Percentiles rank a stretch among this genome's conserved stretches.
phyloP scores from a whole-genome alignment of 1,284 basidiomycete species.

The Boletus holoroseus region DNA sequence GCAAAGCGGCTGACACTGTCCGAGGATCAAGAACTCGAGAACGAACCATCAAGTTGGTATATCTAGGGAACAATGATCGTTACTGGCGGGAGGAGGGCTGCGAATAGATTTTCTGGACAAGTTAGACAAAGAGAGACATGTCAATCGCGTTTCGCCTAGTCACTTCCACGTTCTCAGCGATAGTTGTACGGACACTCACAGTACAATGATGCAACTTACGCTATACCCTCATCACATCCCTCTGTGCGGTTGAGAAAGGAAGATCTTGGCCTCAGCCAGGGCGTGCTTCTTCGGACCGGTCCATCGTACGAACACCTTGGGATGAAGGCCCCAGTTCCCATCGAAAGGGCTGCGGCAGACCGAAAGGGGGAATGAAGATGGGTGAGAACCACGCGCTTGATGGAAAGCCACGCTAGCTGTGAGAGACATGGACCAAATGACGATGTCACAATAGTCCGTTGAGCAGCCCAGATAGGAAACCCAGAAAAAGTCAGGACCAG shows the following conservation, averaged over 20 bases:
- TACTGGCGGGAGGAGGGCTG: background rate
- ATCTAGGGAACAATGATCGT: background rate
- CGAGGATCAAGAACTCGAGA: constrained; percentile 14
- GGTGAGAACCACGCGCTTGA: background rate
- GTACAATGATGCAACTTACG: background rate
- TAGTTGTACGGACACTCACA: constrained; percentile 7
- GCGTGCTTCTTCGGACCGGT: constrained; percentile 14
- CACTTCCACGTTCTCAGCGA: constrained; percentile 11
- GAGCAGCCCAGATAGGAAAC: background rate
- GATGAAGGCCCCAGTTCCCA: constrained; percentile 17
- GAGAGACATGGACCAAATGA: background rate
- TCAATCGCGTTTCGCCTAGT: background rate
- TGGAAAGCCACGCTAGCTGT: background rate
- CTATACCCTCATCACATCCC: constrained; percentile 13
- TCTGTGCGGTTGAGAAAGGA: background rate
- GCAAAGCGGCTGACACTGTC: background rate
- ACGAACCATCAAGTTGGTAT: background rate
- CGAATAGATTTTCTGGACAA: constrained; percentile 2
- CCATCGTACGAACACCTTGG: background rate
- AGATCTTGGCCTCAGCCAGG: constrained; percentile 1
- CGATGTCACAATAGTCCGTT: background rate
- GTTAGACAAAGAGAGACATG: background rate
- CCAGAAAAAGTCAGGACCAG: constrained; percentile 10
- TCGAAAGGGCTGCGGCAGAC: constrained; percentile 20
- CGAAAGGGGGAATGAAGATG: background rate